Conservation (phyloP, 2,329 filamentous ascomycete species). For the Ceratocystis ficicola region DNA sequence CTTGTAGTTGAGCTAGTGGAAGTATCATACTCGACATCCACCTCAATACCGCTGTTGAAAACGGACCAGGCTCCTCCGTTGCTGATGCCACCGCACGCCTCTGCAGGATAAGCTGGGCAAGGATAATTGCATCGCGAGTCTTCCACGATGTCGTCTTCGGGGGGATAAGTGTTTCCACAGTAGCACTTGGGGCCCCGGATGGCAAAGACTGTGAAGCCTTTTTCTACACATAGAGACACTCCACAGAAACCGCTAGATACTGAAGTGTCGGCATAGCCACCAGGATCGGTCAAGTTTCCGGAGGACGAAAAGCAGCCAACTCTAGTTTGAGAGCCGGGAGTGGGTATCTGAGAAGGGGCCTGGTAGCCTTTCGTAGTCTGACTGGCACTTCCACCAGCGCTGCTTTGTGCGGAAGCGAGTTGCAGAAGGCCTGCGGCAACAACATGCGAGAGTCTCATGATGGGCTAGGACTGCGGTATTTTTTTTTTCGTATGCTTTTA, state of each 20-base stretch:
- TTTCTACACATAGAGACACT: constrained; percentile 30
- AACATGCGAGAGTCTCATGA: constrained; percentile 21
- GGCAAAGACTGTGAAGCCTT: constrained; percentile 47
- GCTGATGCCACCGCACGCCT: constrained; percentile 45
- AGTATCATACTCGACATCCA: constrained; percentile 30
- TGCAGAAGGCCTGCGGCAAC: not conserved
- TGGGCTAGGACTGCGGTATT: not conserved
- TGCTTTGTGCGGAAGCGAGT: constrained; percentile 8
- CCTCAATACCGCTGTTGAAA: constrained; percentile 39
- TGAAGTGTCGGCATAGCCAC: constrained; percentile 23
- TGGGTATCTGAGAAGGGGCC: constrained; percentile 31
- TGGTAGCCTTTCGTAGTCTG: constrained; percentile 27
- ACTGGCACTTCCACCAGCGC: constrained; percentile 6
- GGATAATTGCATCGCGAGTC: constrained; percentile 49
- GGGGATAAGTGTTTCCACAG: constrained; percentile 60
- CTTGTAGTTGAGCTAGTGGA: constrained; percentile 25
- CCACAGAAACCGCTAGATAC: constrained; percentile 36
- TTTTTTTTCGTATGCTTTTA: not conserved
- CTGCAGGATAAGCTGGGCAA: constrained; percentile 50
- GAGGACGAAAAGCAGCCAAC: constrained; percentile 41
- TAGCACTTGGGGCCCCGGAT: constrained; percentile 54
- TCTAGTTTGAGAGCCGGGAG: constrained; percentile 31
- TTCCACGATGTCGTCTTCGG: constrained; percentile 40
- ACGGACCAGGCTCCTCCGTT: constrained; percentile 32
- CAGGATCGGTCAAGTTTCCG: constrained; percentile 31